A percentile compares a stretch with the other conserved stretches of the same genome.
These are phyloP conservation scores for Chara braunii DNA, from an alignment of 139 green algal genomes.

Conservation along the genomic window DNA sequence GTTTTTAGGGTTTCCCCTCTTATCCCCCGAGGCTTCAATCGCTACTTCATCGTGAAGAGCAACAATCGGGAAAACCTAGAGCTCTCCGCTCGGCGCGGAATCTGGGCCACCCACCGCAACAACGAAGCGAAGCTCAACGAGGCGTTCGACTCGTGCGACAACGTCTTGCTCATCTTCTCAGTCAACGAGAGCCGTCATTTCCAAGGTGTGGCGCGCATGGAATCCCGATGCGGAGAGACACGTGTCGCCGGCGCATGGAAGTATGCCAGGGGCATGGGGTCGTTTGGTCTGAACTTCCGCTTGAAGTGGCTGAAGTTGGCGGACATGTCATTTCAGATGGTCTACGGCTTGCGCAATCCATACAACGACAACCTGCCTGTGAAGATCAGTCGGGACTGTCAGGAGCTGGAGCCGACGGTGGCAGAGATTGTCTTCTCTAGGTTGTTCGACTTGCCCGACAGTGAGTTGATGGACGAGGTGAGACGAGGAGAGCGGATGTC, in stretches of 20 bases:
- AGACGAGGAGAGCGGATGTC: too few relatives aligned
- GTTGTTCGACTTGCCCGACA: constrained; percentile 27
- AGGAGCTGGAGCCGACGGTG: constrained; percentile 32
- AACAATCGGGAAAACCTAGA: constrained; percentile 38
- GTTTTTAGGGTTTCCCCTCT: too few relatives aligned
- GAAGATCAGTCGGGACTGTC: constrained; percentile 38
- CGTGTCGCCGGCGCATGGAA: constrained; percentile 18
- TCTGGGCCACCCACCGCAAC: constrained; percentile 39
- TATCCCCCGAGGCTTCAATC: too few relatives aligned
- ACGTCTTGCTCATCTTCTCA: constrained; percentile 36
- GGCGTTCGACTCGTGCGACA: constrained; percentile 26
- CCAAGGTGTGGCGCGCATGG: constrained; percentile 36
- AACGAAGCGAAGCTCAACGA: constrained; percentile 35
- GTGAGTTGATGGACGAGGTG: constrained; percentile 15
- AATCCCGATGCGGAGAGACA: constrained; percentile 18
- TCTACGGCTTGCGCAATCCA: constrained; percentile 27
- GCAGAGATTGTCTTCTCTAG: constrained; percentile 17
- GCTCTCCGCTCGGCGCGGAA: constrained; percentile 21
- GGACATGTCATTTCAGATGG: constrained; percentile 37
- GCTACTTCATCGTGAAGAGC: constrained; percentile 42
- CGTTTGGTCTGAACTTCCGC: constrained; percentile 32
- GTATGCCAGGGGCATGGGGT: constrained; percentile 11
- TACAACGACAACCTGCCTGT: constrained; percentile 42
- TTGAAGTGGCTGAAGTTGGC: constrained; percentile 40
- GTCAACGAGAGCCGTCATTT: constrained; percentile 41